These are phyloP conservation scores for Ganoderma multipileum DNA, from an alignment of 1,284 basidiomycete species.

Conservation along the genomic window DNA sequence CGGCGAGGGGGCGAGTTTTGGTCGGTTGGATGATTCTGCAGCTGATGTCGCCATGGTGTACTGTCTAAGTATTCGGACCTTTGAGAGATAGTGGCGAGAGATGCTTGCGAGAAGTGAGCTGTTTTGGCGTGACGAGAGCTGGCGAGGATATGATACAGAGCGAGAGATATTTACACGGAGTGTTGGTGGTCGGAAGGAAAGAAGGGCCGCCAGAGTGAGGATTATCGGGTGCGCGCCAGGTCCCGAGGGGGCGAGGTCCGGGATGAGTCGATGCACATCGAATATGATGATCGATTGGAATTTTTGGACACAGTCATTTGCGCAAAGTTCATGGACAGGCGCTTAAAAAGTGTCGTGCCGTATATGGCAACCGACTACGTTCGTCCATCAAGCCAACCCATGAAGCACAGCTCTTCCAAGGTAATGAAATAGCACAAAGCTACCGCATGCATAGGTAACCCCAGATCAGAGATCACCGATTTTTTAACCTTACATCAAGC, in stretches of 20 bases:
- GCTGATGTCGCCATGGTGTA: conserved; percentile 26
- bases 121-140: conserved; percentile 1
- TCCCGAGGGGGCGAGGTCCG: conserved; percentile 19
- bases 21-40: conserved; percentile 23
- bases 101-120: not conserved
- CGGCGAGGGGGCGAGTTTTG: conserved; percentile 27
- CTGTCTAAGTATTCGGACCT: not conserved
- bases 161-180: conserved; percentile 27
- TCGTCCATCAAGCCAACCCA: not conserved
- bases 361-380: conserved; percentile 25
- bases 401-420: not conserved
- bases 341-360: conserved; percentile 18
- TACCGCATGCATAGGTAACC: too few species aligned
- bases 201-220: conserved; percentile 21
- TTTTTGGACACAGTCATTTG: conserved; percentile 28
- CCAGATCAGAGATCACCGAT: too few species aligned
- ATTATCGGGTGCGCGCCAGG: not conserved
- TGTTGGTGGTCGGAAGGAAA: conserved; percentile 24
- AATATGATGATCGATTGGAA: conserved; percentile 31
- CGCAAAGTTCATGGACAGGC: not conserved
- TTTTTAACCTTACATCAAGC: too few species aligned
- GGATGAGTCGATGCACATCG: conserved; percentile 10
- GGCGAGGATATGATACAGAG: conserved; percentile 14
- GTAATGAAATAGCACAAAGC: not conserved
- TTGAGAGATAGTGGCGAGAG: not conserved